Conservation (phyloP, 1,284 basidiomycete species). For the Sanghuangporus baumii region DNA sequence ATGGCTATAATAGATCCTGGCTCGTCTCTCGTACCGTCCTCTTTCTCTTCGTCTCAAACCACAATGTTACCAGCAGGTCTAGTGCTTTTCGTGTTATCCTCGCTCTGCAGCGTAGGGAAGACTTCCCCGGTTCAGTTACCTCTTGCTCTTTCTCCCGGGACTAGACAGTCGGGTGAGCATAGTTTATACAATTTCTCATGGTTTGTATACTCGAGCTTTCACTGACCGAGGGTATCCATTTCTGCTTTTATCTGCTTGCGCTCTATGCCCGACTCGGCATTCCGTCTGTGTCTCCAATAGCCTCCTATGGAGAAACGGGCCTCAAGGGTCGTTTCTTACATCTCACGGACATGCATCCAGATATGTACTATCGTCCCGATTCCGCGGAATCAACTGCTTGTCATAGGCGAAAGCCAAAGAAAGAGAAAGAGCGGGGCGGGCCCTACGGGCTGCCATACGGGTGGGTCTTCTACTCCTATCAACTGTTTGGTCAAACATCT, state of each 20-base stretch:
- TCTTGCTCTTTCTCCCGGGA: not conserved
- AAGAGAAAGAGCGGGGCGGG: slow-evolving; percentile 44
- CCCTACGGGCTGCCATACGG: slow-evolving; percentile 58
- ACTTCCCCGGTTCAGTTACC: slow-evolving; percentile 7
- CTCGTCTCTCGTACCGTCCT: not conserved
- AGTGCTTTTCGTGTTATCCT: not conserved
- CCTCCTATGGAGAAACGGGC: slow-evolving; percentile 1
- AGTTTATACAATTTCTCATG: not conserved
- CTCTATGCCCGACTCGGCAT: not conserved
- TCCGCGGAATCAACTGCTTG: slow-evolving; percentile 53
- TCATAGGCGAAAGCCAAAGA: slow-evolving; percentile 59
- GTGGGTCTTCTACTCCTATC: slow-evolving; percentile 31
- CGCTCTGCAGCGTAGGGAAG: not conserved
- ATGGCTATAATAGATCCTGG: not conserved
- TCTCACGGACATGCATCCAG: slow-evolving; percentile 81
- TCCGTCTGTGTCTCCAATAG: slow-evolving; percentile 3
- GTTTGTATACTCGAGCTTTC: not conserved
- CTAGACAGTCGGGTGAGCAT: not conserved
- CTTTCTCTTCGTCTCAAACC: not conserved
- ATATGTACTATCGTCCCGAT: slow-evolving; percentile 51
- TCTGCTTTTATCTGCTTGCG: not conserved
- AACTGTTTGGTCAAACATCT: not conserved
- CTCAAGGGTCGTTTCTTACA: slow-evolving; percentile 71
- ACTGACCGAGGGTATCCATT: not conserved
- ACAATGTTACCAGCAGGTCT: not conserved